A percentile compares a stretch with the other conserved stretches of the same genome.
Conservation (phyloP, 2,329 filamentous ascomycete species). For the Malbranchea cinnamomea region DNA sequence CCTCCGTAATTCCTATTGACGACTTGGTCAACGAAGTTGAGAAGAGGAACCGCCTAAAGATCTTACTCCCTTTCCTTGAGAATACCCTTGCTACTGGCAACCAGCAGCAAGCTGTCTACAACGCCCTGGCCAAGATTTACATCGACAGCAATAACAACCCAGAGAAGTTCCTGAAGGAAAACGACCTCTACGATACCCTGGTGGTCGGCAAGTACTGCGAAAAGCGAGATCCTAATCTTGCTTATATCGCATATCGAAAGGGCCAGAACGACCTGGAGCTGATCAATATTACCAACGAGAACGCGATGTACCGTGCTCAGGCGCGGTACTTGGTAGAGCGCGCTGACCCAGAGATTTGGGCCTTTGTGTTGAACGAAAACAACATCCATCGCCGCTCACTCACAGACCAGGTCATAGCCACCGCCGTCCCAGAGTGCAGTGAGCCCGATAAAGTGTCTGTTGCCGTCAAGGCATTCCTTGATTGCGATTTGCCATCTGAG, state of each 20-base stretch:
- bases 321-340: conserved; percentile 87
- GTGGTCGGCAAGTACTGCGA: conserved; percentile 95
- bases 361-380: conserved; percentile 86
- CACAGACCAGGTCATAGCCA: conserved; percentile 90
- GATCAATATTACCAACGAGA: conserved; percentile 96
- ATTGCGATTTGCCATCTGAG: conserved; percentile 79
- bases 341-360: conserved; percentile 81
- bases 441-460: conserved; percentile 92
- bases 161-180: conserved; percentile 93
- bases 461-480: conserved; percentile 84
- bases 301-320: conserved; percentile 99
- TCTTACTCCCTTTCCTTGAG: conserved; percentile 91
- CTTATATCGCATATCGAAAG: conserved; percentile 89
- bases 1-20: conserved; percentile 77
- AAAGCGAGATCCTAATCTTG: conserved; percentile 92
- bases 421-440: conserved; percentile 79
- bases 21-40: conserved; percentile 93
- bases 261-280: conserved; percentile 95
- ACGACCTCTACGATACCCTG: conserved; percentile 88
- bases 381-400: conserved; percentile 89
- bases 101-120: conserved; percentile 92
- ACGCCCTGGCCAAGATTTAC: conserved; percentile 97
- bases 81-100: conserved; percentile 77
- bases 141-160: conserved; percentile 98
- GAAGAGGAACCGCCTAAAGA: conserved; percentile 84